Conservation (phyloP, 106 monocot genomes). For the Dioscorea alata region DNA sequence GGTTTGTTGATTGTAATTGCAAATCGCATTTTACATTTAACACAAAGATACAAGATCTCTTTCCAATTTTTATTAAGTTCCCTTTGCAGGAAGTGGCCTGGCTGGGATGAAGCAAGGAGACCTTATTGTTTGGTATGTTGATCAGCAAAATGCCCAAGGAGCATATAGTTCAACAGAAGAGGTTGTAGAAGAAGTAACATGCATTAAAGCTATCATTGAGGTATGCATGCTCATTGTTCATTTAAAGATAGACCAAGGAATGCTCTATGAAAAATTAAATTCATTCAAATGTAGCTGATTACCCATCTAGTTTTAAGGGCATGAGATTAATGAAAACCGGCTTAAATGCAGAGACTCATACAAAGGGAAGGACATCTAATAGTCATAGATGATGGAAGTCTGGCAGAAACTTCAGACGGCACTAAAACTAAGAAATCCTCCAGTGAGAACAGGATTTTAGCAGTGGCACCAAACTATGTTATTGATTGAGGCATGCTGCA, state of each 20-base stretch:
- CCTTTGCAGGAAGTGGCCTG: slow-evolving; percentile 70
- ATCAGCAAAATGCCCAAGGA: slow-evolving; percentile 63
- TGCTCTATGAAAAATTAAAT: not conserved
- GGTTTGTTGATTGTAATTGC: too few species aligned
- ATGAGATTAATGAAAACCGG: not conserved
- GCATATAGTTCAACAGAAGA: slow-evolving; percentile 64
- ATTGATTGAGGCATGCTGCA: slow-evolving; percentile 38
- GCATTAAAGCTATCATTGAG: slow-evolving; percentile 94
- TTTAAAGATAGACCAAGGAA: not conserved
- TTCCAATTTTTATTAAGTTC: too few species aligned
- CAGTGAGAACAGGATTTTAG: slow-evolving; percentile 66
- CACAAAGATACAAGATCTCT: too few species aligned
- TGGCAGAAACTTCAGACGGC: slow-evolving; percentile 27
- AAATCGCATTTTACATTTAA: too few species aligned
- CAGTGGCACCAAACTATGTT: slow-evolving; percentile 90
- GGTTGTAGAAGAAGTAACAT: slow-evolving; percentile 73
- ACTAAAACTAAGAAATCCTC: slow-evolving; percentile 39
- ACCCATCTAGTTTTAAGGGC: not conserved
- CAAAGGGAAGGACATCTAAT: slow-evolving; percentile 94
- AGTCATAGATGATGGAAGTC: slow-evolving; percentile 82
- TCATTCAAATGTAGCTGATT: not conserved
- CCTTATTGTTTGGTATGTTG: slow-evolving; percentile 85
- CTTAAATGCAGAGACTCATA: slow-evolving; percentile 74
- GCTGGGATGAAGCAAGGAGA: slow-evolving; percentile 96
- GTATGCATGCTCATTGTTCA: slow-evolving; percentile 21